Percentiles rank a stretch among this genome's conserved stretches.
Evolutionary conservation across 2,329 filamentous ascomycete species (phyloP).

Genomic region (Diaporthe sp.): DNA sequence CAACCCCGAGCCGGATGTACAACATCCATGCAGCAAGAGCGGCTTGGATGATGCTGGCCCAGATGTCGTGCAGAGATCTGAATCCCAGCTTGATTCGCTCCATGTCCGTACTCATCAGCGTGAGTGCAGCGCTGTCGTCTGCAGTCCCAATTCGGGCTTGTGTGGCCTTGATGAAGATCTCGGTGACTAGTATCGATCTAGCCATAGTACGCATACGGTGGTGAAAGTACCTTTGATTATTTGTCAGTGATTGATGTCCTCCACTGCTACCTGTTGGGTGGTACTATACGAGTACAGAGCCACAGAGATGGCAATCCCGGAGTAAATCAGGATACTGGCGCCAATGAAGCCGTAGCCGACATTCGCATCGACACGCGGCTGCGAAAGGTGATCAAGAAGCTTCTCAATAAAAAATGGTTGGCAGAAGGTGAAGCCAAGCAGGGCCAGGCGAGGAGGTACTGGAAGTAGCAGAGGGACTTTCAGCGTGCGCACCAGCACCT

Average conservation of each 20-base stretch:
- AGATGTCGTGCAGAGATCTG: slow-evolving; percentile 51
- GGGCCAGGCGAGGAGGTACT: slow-evolving; percentile 53
- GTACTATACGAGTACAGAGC: slow-evolving; percentile 52
- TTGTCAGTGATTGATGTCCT: slow-evolving; percentile 41
- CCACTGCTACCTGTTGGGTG: slow-evolving; percentile 41
- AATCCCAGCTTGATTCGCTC: slow-evolving; percentile 52
- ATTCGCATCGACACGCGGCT: slow-evolving; percentile 44
- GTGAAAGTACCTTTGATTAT: slow-evolving; percentile 6
- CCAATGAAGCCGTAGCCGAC: slow-evolving; percentile 53
- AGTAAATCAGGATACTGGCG: slow-evolving; percentile 50
- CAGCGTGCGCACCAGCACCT: slow-evolving; percentile 49
- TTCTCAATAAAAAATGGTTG: slow-evolving; percentile 60
- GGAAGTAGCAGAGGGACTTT: slow-evolving; percentile 52
- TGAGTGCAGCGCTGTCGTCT: slow-evolving; percentile 52
- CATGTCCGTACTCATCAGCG: slow-evolving; percentile 56
- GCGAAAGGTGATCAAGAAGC: slow-evolving; percentile 52
- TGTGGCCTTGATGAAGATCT: slow-evolving; percentile 44
- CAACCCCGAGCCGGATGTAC: slow-evolving; percentile 49
- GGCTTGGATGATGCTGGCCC: slow-evolving; percentile 52
- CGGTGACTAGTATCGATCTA: slow-evolving; percentile 44
- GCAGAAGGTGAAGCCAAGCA: slow-evolving; percentile 58
- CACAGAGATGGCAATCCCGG: slow-evolving; percentile 51
- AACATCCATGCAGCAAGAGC: slow-evolving; percentile 53
- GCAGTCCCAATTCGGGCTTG: slow-evolving; percentile 38
- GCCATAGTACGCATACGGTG: slow-evolving; percentile 31